Conservation (phyloP, 371 early-diverging fungal genomes). For the Mucor velutinosus region DNA sequence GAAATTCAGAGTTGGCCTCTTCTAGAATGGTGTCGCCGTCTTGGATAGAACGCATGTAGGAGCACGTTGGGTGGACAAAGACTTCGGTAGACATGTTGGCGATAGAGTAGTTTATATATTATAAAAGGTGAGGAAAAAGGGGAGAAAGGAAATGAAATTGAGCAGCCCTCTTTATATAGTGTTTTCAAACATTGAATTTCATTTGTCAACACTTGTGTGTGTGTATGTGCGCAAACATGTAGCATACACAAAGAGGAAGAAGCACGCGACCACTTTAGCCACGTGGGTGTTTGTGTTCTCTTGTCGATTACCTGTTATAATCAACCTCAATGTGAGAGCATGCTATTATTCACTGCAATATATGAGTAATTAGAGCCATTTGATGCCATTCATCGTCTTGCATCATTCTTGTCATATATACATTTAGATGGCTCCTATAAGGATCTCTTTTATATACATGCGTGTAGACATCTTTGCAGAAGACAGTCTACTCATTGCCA, state of each 20-base stretch:
- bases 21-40: slow-evolving; percentile 42
- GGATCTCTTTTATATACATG: no score
- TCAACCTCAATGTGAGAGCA: neutral
- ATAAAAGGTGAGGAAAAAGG: neutral
- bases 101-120: neutral
- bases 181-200: neutral
- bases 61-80: slow-evolving; percentile 23
- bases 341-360: neutral
- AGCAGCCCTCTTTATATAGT: neutral
- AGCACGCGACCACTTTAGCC: slow-evolving; percentile 3
- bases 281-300: neutral
- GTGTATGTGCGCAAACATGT: neutral
- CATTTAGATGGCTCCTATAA: no score
- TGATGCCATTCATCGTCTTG: neutral
- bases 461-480: no score
- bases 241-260: slow-evolving; percentile 2
- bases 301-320: neutral
- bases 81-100: slow-evolving; percentile 14
- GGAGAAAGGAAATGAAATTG: neutral
- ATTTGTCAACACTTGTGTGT: neutral
- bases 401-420: neutral
- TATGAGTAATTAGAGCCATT: neutral
- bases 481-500: no score
- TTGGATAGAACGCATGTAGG: slow-evolving; percentile 36
- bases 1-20: slow-evolving; percentile 20